A percentile compares a stretch with the other conserved stretches of the same genome.
phyloP scores from a whole-genome alignment of 768 basidiomycete species.

The Pilatotrama ljubarskyi region DNA sequence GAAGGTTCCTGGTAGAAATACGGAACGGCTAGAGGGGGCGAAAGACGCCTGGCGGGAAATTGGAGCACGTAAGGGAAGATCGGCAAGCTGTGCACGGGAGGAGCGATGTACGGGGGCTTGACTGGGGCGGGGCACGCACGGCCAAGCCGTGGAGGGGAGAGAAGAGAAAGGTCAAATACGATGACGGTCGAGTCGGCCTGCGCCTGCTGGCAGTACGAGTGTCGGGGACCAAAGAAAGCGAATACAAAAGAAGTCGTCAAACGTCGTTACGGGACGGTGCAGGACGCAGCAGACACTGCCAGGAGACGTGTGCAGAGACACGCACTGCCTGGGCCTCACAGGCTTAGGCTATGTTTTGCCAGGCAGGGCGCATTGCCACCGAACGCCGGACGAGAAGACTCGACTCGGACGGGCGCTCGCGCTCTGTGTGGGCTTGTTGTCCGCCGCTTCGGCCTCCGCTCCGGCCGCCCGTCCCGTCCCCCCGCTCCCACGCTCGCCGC shows the following conservation, averaged over 20 bases:
- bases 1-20: conserved; percentile 17
- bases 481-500: neutral
- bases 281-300: neutral
- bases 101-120: conserved; percentile 5
- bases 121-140: conserved; percentile 6
- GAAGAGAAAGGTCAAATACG: neutral
- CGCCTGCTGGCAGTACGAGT: conserved; percentile 6
- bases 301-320: neutral
- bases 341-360: neutral
- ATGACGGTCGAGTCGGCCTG: neutral
- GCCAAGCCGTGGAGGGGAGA: neutral
- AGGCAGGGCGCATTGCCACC: conserved; percentile 15
- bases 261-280: conserved; percentile 1
- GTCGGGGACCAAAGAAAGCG: neutral
- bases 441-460: neutral
- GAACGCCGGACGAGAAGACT: neutral
- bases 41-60: conserved; percentile 1
- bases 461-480: conserved; percentile 7
- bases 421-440: conserved; percentile 6
- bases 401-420: neutral
- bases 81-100: conserved; percentile 13
- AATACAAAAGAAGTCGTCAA: neutral
- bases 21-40: neutral
- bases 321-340: conserved; percentile 3
- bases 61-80: conserved; percentile 9